Conservation (phyloP, 2,329 filamentous ascomycete species). For the Albophoma yamanashiensis region DNA sequence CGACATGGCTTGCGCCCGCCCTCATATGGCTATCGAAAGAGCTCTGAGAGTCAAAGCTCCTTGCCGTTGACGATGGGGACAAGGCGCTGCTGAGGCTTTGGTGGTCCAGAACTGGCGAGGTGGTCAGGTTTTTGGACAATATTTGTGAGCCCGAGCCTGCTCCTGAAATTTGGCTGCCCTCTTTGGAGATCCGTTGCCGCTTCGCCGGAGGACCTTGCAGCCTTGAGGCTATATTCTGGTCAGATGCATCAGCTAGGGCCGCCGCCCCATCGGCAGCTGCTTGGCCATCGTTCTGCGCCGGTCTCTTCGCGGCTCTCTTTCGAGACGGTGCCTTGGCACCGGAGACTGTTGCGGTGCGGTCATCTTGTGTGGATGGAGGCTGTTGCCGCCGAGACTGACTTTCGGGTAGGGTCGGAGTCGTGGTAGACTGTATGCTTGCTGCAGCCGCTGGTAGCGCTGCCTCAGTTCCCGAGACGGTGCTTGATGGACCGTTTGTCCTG, state of each 20-base stretch:
- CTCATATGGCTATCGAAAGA: conserved; percentile 2
- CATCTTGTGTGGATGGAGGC: background rate
- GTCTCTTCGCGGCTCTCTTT: background rate
- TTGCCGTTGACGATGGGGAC: conserved; percentile 3
- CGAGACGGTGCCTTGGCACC: background rate
- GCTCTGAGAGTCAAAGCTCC: conserved; percentile 8
- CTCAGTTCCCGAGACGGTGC: background rate
- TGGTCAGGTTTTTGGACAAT: conserved; percentile 2
- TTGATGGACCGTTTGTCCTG: background rate
- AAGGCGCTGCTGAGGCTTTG: conserved; percentile 2
- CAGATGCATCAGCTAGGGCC: background rate
- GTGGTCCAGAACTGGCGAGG: conserved; percentile 6
- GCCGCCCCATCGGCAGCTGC: background rate
- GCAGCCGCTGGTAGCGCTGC: background rate
- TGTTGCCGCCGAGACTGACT: background rate
- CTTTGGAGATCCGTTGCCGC: conserved; percentile 15
- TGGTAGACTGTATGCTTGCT: background rate
- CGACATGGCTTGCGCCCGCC: conserved; percentile 3
- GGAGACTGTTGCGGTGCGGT: background rate
- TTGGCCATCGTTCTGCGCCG: conserved; percentile 1
- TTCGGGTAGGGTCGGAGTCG: background rate
- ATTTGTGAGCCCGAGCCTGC: conserved; percentile 5
- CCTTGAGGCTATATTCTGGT: conserved; percentile 1
- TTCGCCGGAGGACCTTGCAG: conserved; percentile 10
- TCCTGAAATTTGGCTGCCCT: conserved; percentile 5